Conservation (phyloP, 495 filamentous ascomycete genomes). For the Aspergillus biplanus region DNA sequence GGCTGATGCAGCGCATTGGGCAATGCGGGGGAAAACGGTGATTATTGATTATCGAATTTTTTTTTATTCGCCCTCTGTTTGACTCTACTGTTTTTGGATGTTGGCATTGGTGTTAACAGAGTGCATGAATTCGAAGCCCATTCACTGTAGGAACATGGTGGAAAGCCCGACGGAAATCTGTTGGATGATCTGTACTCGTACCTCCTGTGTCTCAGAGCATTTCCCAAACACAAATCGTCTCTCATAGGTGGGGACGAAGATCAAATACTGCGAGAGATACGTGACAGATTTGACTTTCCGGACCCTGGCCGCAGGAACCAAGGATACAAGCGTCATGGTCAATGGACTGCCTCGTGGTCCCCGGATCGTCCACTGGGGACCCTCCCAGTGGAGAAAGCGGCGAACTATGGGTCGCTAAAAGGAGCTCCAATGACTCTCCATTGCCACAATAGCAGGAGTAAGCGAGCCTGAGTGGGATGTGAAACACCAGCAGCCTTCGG, state of each 20-base stretch:
- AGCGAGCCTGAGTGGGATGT: neutral
- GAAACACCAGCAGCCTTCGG: constrained; percentile 27
- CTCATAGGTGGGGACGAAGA: neutral
- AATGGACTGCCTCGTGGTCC: constrained; percentile 1
- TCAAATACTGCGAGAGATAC: neutral
- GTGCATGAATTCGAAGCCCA: too few species aligned
- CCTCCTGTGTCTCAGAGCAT: too few species aligned
- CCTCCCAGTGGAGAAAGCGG: constrained; percentile 23
- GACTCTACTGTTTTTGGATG: too few species aligned
- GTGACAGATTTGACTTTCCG: constrained; percentile 1
- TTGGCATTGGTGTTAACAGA: too few species aligned
- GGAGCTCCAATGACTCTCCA: constrained; percentile 11
- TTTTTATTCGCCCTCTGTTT: too few species aligned
- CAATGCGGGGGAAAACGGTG: constrained; percentile 1
- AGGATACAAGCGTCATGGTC: constrained; percentile 11
- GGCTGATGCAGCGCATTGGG: neutral
- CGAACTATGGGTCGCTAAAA: constrained; percentile 30
- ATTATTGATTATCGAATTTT: neutral
- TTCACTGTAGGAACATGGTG: too few species aligned
- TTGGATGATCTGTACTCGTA: too few species aligned
- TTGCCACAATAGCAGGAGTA: too few species aligned
- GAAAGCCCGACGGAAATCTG: too few species aligned
- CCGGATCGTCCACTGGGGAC: constrained; percentile 31
- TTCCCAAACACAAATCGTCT: too few species aligned
- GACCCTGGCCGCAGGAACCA: constrained; percentile 6